These are phyloP conservation scores for Boletellus sp. DNA, from an alignment of 768 basidiomycete genomes.

Conservation along the genomic window DNA sequence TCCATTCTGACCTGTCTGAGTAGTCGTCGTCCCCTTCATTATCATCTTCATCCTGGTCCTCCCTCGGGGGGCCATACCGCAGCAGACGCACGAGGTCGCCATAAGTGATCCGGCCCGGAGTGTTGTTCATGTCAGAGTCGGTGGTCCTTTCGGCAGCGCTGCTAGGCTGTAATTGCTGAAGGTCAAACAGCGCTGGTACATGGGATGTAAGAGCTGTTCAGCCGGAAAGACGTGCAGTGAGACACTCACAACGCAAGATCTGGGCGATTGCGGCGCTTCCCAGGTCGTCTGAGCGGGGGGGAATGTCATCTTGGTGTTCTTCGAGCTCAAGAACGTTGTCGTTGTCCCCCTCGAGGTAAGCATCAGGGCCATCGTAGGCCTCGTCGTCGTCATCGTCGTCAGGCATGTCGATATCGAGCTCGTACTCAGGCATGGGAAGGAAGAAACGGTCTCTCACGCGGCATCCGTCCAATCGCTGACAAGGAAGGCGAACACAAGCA, in stretches of 20 bases:
- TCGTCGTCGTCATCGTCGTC: constrained; percentile 33
- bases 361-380: constrained; percentile 34
- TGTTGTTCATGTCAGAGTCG: background rate
- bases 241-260: constrained; percentile 29
- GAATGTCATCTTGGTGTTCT: constrained; percentile 22
- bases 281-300: background rate
- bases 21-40: constrained; percentile 38
- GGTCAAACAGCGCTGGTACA: constrained; percentile 26
- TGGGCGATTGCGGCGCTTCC: constrained; percentile 19
- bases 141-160: constrained; percentile 9
- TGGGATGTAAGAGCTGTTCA: constrained; percentile 1
- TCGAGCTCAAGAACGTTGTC: constrained; percentile 36
- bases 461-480: background rate
- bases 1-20: constrained; percentile 23
- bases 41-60: constrained; percentile 38
- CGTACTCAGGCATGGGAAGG: constrained; percentile 18
- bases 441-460: background rate
- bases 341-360: constrained; percentile 32
- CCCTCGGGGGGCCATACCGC: constrained; percentile 7
- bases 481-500: no score
- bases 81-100: constrained; percentile 25
- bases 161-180: constrained; percentile 22
- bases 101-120: constrained; percentile 18
- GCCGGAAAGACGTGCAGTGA: background rate
- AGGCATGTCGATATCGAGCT: constrained; percentile 16